Evolutionary conservation across 23 red algal genomes (phyloP).

Genomic region (Gracilaria vermiculophylla): DNA sequence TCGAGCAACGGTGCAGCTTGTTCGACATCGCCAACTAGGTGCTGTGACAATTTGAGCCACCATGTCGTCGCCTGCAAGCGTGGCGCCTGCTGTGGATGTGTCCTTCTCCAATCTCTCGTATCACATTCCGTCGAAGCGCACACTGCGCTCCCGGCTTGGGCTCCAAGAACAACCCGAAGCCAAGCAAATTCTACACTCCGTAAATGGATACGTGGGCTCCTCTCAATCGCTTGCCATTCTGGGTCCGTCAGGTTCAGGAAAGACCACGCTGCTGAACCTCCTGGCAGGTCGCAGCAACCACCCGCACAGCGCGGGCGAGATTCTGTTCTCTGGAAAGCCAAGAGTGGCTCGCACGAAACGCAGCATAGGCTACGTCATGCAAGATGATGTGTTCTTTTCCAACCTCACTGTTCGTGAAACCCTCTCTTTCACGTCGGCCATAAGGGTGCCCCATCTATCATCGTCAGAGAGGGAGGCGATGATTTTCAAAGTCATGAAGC

Average conservation of each 20-base stretch:
- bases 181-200: conserved; percentile 58
- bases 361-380: conserved; percentile 88
- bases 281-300: conserved; percentile 74
- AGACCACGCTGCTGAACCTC: conserved; percentile 84
- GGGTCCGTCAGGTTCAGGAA: conserved; percentile 72
- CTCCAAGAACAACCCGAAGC: not conserved
- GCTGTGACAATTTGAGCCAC: not conserved
- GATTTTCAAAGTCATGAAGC: conserved; percentile 57
- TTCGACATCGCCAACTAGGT: no score
- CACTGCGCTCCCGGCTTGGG: not conserved
- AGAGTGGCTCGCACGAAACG: conserved; percentile 69
- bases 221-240: conserved; percentile 82
- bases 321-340: conserved; percentile 60
- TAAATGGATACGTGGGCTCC: conserved; percentile 63
- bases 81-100: conserved; percentile 1
- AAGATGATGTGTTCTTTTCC: conserved; percentile 93
- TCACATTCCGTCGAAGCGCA: not conserved
- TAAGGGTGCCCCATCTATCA: conserved; percentile 58
- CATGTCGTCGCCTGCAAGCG: not conserved
- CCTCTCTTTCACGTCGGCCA: conserved; percentile 70
- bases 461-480: conserved; percentile 22
- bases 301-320: conserved; percentile 31
- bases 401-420: conserved; percentile 89
- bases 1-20: no score
- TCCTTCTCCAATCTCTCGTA: conserved; percentile 29